Base-by-base conservation (phyloP, 75 land plant species). In the Selaginella moellendorffii region DNA sequence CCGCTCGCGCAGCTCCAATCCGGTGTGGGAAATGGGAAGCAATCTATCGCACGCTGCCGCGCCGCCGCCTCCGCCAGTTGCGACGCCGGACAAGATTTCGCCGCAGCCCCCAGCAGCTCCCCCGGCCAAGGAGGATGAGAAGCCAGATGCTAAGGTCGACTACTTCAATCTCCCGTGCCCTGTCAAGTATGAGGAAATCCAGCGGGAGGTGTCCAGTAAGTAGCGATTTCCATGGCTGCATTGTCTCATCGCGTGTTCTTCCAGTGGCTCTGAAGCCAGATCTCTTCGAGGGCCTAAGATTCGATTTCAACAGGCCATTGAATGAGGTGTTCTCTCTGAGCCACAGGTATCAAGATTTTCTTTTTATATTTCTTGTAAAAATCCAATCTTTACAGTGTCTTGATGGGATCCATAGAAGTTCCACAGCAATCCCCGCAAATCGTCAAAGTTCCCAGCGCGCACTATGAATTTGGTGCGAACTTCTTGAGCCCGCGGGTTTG, bases 391-490 rank as follows among this genome's bases (percentile, higher is more conserved):
- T 24, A 64, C 79, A 93, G 98, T 63, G 81, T 93, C 21, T 78
- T 80, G 42, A 93, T 93, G 98, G 98, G 98, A 1, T 79, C 98
- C 0, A 78, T 74, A 25, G 74, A 71, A 66, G 91, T 81, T 54
- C 67, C 88, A 58, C 98, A 95, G 26, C 98, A 93, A 64, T 80
- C 85, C 21, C 51, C 87, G 42, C 97, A 93, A 69, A 75, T 72
- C 5, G 75, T 93, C 30, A 93, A 93, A 79, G 78, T 93, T 30
- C 90, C 98, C 26, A 73, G 90, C 63, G 85, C 96, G 31, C 80
- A 85, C 54, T 93, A 93, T 68, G 98, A 93, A 75, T 93, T 93
- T 71, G 98, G 98, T 31, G 98, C 98, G 0, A 93, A 93, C 62
- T 86, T 78, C 52, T 53, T 93, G 18, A 89, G 85, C 62, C 96